phyloP scores from a whole-genome alignment of 2,329 filamentous ascomycete genomes.

The Epichloe brachyelytri region DNA sequence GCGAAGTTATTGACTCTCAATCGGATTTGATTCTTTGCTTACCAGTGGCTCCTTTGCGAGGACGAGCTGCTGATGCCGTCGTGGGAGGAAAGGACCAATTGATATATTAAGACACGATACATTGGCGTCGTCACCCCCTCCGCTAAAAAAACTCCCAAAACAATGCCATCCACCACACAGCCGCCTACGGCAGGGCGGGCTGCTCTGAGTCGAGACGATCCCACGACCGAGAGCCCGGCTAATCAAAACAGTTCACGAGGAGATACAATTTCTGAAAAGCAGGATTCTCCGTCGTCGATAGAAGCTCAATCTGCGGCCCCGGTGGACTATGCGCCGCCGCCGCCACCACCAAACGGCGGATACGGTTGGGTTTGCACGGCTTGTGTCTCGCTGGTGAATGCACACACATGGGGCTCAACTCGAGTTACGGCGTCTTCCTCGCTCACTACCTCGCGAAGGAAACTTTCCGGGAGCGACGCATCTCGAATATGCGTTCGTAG shows the following conservation, averaged over 20 bases:
- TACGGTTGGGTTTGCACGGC: conserved; percentile 36
- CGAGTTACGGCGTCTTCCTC: conserved; percentile 36
- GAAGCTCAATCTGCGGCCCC: neutral
- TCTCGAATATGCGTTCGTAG: conserved; percentile 66
- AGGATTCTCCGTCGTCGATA: neutral
- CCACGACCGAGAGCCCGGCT: neutral
- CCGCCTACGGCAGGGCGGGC: neutral
- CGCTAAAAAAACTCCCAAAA: neutral
- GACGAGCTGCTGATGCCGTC: too few species aligned
- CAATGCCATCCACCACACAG: neutral
- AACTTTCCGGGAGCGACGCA: conserved; percentile 48
- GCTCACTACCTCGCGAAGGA: conserved; percentile 44
- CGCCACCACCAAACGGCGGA: conserved; percentile 42
- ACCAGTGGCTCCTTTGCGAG: too few species aligned
- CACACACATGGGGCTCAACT: conserved; percentile 63
- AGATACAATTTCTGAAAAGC: neutral
- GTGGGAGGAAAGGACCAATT: neutral
- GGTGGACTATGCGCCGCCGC: conserved; percentile 8
- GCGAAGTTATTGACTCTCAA: too few species aligned
- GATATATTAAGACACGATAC: neutral
- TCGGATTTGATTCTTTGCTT: too few species aligned
- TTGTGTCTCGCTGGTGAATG: conserved; percentile 40
- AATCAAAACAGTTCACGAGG: neutral
- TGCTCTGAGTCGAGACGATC: neutral
- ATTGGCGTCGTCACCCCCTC: neutral